Evolutionary conservation across 2,329 filamentous ascomycete genomes (phyloP).

Genomic region (Fusarium musae): DNA sequence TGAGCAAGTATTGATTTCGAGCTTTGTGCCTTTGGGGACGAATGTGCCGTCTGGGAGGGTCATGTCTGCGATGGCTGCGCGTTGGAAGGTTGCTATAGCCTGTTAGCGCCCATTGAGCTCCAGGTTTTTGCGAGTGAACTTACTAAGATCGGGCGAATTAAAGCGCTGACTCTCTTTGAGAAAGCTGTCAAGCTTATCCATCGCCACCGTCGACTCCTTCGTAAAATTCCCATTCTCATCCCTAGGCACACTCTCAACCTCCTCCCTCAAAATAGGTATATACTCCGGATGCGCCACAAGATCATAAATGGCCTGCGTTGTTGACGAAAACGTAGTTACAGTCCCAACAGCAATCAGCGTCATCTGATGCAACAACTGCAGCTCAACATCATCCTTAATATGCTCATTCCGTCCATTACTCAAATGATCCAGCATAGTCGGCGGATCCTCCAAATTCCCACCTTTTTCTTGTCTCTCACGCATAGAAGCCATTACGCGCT

Average conservation of each 20-base stretch:
- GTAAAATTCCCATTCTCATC: background rate
- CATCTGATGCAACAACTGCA: conserved; percentile 19
- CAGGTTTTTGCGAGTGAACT: fast-evolving
- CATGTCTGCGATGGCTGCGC: conserved; percentile 3
- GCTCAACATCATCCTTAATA: conserved; percentile 3
- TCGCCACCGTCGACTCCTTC: background rate
- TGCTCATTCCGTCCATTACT: conserved; percentile 7
- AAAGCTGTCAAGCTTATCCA: conserved; percentile 40
- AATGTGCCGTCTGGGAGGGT: conserved; percentile 28
- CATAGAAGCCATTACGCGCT: conserved; percentile 6
- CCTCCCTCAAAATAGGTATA: conserved; percentile 14
- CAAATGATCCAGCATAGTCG: conserved; percentile 5
- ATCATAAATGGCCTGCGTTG: conserved; percentile 34
- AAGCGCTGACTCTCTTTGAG: conserved; percentile 40
- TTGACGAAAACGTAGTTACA: conserved; percentile 33
- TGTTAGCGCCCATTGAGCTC: background rate
- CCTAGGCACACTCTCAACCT: background rate
- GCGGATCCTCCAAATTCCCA: background rate
- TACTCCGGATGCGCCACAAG: conserved; percentile 32
- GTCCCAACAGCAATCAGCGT: conserved; percentile 26
- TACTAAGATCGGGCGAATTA: conserved; percentile 36
- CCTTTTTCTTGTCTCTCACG: background rate
- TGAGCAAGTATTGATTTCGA: conserved; percentile 33
- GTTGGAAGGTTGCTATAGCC: background rate
- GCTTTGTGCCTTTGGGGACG: conserved; percentile 29